Evolutionary conservation across 345 rosid genomes (phyloP).

Genomic region (Luvunga scandens): DNA sequence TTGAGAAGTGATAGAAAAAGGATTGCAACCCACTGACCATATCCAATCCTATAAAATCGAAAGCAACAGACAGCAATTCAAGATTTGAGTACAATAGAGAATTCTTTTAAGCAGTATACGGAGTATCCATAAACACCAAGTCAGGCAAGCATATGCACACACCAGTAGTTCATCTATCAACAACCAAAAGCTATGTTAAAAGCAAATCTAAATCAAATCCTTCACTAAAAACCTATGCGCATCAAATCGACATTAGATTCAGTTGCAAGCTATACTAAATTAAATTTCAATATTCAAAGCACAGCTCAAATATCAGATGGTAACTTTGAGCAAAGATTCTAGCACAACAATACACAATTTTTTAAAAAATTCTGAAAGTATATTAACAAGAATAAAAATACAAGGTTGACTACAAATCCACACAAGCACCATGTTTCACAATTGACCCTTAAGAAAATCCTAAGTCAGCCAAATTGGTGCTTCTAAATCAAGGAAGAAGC

Average conservation of each 20-base stretch:
- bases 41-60: conserved; percentile 74
- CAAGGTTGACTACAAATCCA: not conserved
- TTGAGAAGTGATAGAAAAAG: conserved; percentile 77
- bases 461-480: not conserved
- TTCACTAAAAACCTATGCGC: not conserved
- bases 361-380: not conserved
- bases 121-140: not conserved
- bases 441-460: not conserved
- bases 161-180: not conserved
- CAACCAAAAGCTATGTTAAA: not conserved
- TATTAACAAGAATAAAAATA: not conserved
- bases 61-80: conserved; percentile 5
- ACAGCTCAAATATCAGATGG: not conserved
- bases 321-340: not conserved
- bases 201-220: too few species aligned
- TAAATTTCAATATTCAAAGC: not conserved
- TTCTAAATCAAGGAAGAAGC: conserved; percentile 1
- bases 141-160: not conserved
- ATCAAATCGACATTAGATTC: not conserved
- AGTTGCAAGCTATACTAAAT: not conserved
- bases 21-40: conserved; percentile 97
- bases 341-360: not conserved
- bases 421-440: not conserved
- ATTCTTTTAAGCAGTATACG: not conserved
- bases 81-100: not conserved